Base-by-base conservation (phyloP, 108 stramenopile genomes). In the Nitzschia sp. region DNA sequence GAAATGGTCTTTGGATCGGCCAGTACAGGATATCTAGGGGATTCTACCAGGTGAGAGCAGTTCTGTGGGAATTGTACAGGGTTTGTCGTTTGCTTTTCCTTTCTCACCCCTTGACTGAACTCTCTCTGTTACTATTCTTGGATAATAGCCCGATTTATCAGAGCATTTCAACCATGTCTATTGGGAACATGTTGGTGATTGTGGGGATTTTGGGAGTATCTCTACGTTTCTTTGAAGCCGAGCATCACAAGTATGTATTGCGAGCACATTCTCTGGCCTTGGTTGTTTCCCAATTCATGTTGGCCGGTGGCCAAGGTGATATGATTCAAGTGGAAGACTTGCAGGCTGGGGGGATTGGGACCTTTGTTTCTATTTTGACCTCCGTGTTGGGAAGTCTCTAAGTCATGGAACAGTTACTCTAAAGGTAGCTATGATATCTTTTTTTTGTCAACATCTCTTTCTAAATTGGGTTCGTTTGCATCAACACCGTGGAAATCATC, bases 121-220 rank as follows among this genome's bases (percentile, higher is more conserved):
- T n/a, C n/a, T n/a, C n/a, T n/a, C n/a, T n/a, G n/a, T n/a, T n/a
- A n/a, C n/a, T n/a, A n/a, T n/a, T n/a, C n/a, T n/a, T n/a, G n/a
- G n/a, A n/a, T n/a, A n/a, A n/a, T n/a, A 63, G 62, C 22, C 44
- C 48, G 22, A 21, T 26, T 1, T 63, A 63, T 43, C 41, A 63
- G 48, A 63, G 25, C 8, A 63, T 63, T 26, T 44, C 62, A 1
- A 26, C 37, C 46, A 63, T 63, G 62, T 15, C 62, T 2, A 21
- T 46, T 15, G 42, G 62, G 15, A 43, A 63, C 42, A 63, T 63
- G 62, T 39, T 63, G 46, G 14, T 63, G 10, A 42, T 63, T 15
- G 43, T 43, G 15, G 62, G 43, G 8, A 24, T 63, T 21, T 21
- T 63, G 17, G 62, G 43, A 15, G 48, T 24, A 10, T 15, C 46